phyloP scores from a whole-genome alignment of 2,329 filamentous ascomycete genomes.

The Incumbomyces lentus region DNA sequence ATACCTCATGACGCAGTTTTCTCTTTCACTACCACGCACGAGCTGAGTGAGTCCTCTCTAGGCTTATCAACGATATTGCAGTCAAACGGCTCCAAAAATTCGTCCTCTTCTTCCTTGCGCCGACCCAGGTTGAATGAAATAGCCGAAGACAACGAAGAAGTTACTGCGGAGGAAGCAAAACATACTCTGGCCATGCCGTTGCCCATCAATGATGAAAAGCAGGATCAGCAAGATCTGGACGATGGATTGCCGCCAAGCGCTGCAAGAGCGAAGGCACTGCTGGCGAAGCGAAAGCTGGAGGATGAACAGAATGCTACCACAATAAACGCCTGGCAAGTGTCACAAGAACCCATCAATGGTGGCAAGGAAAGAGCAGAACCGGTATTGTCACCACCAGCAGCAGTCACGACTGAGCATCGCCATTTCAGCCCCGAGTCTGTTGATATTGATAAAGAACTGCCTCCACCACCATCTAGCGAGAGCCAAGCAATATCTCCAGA shows the following conservation, averaged over 20 bases:
- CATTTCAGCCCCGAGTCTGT: not conserved
- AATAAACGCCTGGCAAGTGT: not conserved
- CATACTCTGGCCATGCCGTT: not conserved
- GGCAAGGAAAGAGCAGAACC: not conserved
- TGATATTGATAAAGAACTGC: not conserved
- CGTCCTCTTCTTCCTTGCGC: slow-evolving; percentile 69
- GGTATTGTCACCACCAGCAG: not conserved
- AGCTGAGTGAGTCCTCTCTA: slow-evolving; percentile 77
- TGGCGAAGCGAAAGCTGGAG: slow-evolving; percentile 19
- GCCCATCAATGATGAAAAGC: slow-evolving; percentile 29
- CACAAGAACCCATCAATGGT: not conserved
- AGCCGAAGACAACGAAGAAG: slow-evolving; percentile 74
- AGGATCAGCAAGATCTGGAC: slow-evolving; percentile 12
- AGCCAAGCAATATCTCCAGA: not conserved
- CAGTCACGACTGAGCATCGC: not conserved
- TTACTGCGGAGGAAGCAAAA: slow-evolving; percentile 23
- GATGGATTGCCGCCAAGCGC: slow-evolving; percentile 21
- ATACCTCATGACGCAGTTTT: slow-evolving; percentile 79
- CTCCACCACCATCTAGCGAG: not conserved
- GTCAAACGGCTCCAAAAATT: slow-evolving; percentile 74
- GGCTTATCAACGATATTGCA: slow-evolving; percentile 83
- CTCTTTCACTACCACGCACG: slow-evolving; percentile 61
- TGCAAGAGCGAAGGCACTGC: slow-evolving; percentile 18
- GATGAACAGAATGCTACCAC: slow-evolving; percentile 2
- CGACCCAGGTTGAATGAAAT: slow-evolving; percentile 78